These are phyloP conservation scores for Berkeleyomyces basicola DNA, from an alignment of 2,329 filamentous ascomycete species.

Conservation along the genomic window DNA sequence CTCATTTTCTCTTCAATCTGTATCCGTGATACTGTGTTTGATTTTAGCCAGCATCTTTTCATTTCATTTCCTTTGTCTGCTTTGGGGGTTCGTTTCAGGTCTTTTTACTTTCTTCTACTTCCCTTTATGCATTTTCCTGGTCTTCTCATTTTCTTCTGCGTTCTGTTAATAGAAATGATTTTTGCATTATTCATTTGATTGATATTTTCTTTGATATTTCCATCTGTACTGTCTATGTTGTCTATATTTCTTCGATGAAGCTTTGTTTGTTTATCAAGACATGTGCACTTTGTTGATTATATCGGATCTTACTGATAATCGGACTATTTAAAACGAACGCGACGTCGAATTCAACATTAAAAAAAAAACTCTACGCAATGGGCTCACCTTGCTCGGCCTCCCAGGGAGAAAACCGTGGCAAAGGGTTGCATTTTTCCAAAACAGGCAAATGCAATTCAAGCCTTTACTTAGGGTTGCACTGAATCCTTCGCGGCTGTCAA, in stretches of 20 bases:
- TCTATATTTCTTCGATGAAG: not conserved
- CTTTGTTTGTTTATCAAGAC: too few species aligned
- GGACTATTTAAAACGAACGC: too few species aligned
- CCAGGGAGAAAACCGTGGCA: not conserved
- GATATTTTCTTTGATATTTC: not conserved
- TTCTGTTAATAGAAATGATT: not conserved
- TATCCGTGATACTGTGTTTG: conserved; percentile 1
- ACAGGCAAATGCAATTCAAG: not conserved
- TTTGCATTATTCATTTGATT: too few species aligned
- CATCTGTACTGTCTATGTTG: not conserved
- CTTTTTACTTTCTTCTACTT: not conserved
- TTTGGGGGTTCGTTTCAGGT: not conserved
- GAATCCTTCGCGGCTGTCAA: not conserved
- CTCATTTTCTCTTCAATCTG: not conserved
- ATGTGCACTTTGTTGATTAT: too few species aligned
- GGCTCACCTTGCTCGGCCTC: too few species aligned
- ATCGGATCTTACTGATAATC: too few species aligned
- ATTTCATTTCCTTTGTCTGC: not conserved
- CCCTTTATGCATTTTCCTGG: not conserved
- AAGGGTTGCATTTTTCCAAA: not conserved
- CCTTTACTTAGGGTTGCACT: not conserved
- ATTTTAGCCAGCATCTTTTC: not conserved
- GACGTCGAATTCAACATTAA: too few species aligned
- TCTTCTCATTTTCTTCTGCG: not conserved
- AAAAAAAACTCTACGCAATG: too few species aligned